Conservation (phyloP, 371 early-diverging fungal genomes). For the Batrachochytrium dendrobatidis region DNA sequence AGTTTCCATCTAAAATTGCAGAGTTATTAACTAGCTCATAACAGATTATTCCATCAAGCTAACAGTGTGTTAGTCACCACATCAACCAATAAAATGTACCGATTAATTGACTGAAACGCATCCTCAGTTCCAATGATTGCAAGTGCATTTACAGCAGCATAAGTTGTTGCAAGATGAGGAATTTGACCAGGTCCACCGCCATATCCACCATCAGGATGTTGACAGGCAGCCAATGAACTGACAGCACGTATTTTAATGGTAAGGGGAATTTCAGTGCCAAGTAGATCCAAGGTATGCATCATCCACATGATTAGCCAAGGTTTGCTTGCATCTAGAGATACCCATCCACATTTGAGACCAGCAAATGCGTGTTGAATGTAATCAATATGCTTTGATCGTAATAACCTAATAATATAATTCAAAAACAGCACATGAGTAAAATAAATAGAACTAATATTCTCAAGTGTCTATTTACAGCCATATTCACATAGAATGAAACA, state of each 20-base stretch:
- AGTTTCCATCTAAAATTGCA: slow-evolving; percentile 43
- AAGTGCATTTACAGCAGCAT: slow-evolving; percentile 73
- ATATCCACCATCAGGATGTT: slow-evolving; percentile 76
- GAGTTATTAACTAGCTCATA: not conserved
- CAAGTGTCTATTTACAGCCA: not conserved
- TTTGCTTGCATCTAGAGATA: slow-evolving; percentile 74
- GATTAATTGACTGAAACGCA: slow-evolving; percentile 63
- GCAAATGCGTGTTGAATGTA: slow-evolving; percentile 10
- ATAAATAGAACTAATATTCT: not conserved
- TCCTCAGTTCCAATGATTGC: slow-evolving; percentile 63
- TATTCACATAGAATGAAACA: too few species aligned
- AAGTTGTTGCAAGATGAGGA: slow-evolving; percentile 78
- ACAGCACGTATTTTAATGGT: slow-evolving; percentile 29
- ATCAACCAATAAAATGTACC: slow-evolving; percentile 14
- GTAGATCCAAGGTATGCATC: slow-evolving; percentile 69
- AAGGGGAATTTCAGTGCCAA: slow-evolving; percentile 36
- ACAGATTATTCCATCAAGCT: not conserved
- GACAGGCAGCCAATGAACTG: slow-evolving; percentile 57
- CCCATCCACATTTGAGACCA: slow-evolving; percentile 52
- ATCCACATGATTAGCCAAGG: slow-evolving; percentile 94
- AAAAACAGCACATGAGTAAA: not conserved
- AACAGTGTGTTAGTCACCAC: not conserved
- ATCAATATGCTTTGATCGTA: slow-evolving; percentile 7
- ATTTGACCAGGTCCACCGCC: slow-evolving; percentile 76
- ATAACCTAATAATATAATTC: slow-evolving; percentile 1